phyloP scores from a whole-genome alignment of 129 eudicot species.

The Escallonia rubra region DNA sequence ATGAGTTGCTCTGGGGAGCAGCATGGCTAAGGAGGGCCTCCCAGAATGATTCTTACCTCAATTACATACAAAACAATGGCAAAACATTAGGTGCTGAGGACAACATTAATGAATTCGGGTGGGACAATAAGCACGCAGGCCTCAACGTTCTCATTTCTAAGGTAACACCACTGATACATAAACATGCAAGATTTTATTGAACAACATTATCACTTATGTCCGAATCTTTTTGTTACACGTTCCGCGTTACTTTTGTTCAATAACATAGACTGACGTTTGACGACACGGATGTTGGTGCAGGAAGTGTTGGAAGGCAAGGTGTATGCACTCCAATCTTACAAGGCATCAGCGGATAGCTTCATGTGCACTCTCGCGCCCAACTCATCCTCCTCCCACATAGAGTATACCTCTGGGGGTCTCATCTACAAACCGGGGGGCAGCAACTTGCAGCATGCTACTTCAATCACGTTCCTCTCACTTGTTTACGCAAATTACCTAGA shows the following conservation, averaged over 20 bases:
- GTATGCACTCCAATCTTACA: conserved; percentile 63
- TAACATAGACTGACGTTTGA: no score
- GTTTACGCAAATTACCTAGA: conserved; percentile 73
- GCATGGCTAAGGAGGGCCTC: conserved; percentile 94
- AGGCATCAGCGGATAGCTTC: conserved; percentile 83
- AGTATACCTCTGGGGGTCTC: conserved; percentile 75
- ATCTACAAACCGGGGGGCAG: conserved; percentile 83
- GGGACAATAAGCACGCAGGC: conserved; percentile 99
- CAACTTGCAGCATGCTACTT: conserved; percentile 80
- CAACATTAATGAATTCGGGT: conserved; percentile 85
- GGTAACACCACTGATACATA: conserved; percentile 32
- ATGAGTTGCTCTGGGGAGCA: conserved; percentile 97
- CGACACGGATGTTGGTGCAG: conserved; percentile 24
- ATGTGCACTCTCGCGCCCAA: conserved; percentile 83
- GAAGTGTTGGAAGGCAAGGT: conserved; percentile 62
- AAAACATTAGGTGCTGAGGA: conserved; percentile 90
- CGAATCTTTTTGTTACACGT: no score
- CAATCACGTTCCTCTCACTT: conserved; percentile 66
- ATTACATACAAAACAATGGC: conserved; percentile 74
- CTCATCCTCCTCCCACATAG: conserved; percentile 64
- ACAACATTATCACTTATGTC: no score
- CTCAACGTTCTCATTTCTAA: conserved; percentile 89
- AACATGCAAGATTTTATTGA: background rate
- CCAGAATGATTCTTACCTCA: conserved; percentile 53
- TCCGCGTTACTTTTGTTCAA: no score